phyloP scores from a whole-genome alignment of 345 rosid species.

The Carallia pectinifolia region DNA sequence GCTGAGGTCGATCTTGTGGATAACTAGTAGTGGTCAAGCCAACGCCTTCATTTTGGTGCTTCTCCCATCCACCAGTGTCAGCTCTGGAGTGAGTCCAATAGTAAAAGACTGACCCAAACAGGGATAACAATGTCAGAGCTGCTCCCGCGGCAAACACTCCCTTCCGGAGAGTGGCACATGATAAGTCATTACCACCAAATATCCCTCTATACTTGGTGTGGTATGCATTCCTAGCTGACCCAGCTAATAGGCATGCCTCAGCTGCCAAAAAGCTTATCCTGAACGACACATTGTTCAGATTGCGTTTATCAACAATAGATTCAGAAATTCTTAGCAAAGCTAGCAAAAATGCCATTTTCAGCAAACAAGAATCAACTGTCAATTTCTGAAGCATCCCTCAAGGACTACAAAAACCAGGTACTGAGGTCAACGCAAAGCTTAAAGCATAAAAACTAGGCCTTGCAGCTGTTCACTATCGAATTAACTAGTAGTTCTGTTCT shows the following conservation, averaged over 20 bases:
- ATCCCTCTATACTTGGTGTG: conserved; percentile 73
- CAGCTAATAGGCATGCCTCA: conserved; percentile 89
- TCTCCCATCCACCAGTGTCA: conserved; percentile 95
- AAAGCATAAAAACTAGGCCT: too few relatives aligned
- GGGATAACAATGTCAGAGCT: conserved; percentile 73
- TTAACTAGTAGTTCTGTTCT: too few relatives aligned
- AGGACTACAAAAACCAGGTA: too few relatives aligned
- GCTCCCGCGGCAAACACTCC: conserved; percentile 96
- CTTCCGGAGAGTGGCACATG: conserved; percentile 83
- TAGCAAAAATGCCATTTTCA: not conserved
- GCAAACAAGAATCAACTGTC: too few relatives aligned
- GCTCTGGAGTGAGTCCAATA: conserved; percentile 85
- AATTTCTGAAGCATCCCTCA: too few relatives aligned
- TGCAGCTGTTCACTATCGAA: too few relatives aligned
- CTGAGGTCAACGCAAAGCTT: too few relatives aligned
- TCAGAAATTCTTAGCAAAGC: too few relatives aligned
- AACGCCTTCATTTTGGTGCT: conserved; percentile 77
- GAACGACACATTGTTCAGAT: conserved; percentile 10
- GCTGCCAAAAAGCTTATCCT: conserved; percentile 94
- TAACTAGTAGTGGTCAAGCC: conserved; percentile 49
- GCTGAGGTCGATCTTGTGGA: conserved; percentile 35
- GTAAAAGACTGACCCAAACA: conserved; percentile 60
- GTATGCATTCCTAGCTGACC: conserved; percentile 81
- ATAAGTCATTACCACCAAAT: conserved; percentile 42
- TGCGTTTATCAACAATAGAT: too few relatives aligned